Base-by-base conservation (phyloP, 495 filamentous ascomycete genomes). In the Aspergillus cavernicola region DNA sequence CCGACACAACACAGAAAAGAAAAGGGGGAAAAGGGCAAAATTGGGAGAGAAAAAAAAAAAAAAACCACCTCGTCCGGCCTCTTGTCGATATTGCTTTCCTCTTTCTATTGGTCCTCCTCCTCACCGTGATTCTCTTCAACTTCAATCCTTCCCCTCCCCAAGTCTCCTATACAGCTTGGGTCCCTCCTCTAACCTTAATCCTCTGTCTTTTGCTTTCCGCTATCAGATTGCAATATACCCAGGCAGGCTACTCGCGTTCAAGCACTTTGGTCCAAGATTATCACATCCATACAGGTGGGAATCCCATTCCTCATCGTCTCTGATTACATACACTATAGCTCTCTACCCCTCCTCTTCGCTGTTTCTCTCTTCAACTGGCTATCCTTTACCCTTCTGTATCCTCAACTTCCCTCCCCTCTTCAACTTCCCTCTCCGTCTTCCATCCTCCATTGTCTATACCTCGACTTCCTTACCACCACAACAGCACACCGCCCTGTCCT, bases 211-310 rank as follows among this genome's bases (percentile, higher is more conserved):
- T 29, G 9, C 29, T 48, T 55, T 40, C 46, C 39, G 20, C 26
- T 57, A 20, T 51, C 43, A 39, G 23, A 12, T 20, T 28, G 28
- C 52, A 39, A 47, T 48, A 55, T 55, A 55, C 52, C 52, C 52
- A 55, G 24, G 24, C 52, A 55, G 24, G 24, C 31, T 28, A 50
- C 15, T 39, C 39, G 32, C 7, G 36, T 38, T 45, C 31, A 23
- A 44, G 41, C 40, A n/a, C 41, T 43, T 52, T 52, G 39, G 39
- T 29, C 29, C 36, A 39, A 41, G 38, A 29, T 18, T 23, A 9
- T 20, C 37, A 20, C 6, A 39, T 39, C 4, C 28, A 13, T 52
- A 45, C 50, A 53, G 50, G 50, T 53, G 53, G 53, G 47, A 50
- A 45, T 43, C 37, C 36, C 37, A 38, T 49, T 49, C 35, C 32